Conservation (phyloP, 495 filamentous ascomycete genomes). For the Hypoxylon crocopeplum region DNA sequence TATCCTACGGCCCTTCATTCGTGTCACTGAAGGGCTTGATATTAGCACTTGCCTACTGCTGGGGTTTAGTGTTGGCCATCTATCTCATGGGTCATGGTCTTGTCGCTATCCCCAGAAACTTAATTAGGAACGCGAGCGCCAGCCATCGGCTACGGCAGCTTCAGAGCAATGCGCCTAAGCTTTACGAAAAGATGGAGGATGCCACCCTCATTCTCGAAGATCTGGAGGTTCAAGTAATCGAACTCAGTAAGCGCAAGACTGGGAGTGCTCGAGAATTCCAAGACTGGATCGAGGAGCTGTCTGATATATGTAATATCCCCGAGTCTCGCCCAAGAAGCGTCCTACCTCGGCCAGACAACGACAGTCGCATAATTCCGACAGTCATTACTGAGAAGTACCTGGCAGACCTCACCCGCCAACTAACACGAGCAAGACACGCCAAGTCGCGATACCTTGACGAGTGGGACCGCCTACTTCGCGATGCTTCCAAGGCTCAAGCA, state of each 20-base stretch:
- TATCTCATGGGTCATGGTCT: constrained; percentile 97
- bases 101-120: constrained; percentile 82
- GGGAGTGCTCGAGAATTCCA: constrained; percentile 82
- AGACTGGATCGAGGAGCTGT: constrained; percentile 93
- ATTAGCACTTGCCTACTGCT: constrained; percentile 94
- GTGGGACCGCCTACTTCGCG: constrained; percentile 80
- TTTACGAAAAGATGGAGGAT: constrained; percentile 88
- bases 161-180: constrained; percentile 77
- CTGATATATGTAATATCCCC: constrained; percentile 72
- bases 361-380: constrained; percentile 64
- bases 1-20: constrained; percentile 68
- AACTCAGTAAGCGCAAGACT: constrained; percentile 80
- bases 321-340: constrained; percentile 64
- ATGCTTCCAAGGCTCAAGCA: constrained; percentile 75
- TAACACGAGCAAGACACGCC: constrained; percentile 81
- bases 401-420: constrained; percentile 82
- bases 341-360: constrained; percentile 42
- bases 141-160: constrained; percentile 73
- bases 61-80: constrained; percentile 88
- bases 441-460: constrained; percentile 81
- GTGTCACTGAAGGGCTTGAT: constrained; percentile 76
- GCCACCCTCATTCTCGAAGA: constrained; percentile 81
- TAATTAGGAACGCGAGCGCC: constrained; percentile 78
- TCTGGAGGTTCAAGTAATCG: constrained; percentile 77
- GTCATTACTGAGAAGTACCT: constrained; percentile 94